Evolutionary conservation across 1,284 basidiomycete species (phyloP), one percentile per base, ranked within the genome.

Genomic region (Stereum hirsutum): DNA sequence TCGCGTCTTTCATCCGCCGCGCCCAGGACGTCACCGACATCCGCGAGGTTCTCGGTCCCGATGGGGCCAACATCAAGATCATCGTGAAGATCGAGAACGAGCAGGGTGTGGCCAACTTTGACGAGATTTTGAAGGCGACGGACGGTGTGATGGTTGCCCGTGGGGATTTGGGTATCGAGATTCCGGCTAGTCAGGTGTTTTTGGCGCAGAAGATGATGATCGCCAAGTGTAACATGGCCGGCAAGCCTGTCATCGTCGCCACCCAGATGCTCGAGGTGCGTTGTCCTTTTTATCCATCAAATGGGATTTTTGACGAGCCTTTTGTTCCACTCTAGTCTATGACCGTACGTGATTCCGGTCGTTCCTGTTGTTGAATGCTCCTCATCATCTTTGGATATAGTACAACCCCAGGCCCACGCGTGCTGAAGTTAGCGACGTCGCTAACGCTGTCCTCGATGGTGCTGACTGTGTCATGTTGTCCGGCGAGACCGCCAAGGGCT

Each of bases 181-280:
- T 97, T 54, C 96, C 96, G 21, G 93, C 94, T 36, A 89, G 85
- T 57, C 94, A 97, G 61, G 94, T 98, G 39, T 97, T 98, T 75
- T 74, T 96, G 59, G 94, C 94, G 19, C 94, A 98, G 65, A 98
- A 98, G 73, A 97, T 97, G 94, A 98, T 98, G 92, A 98, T 97
- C 56, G 81, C 93, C 51, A 97, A 97, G 72, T 96, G 92, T 72
- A 96, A 95, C 73, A 85, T 93, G 55, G 83, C 79, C 44, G 93
- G 93, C 57, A 97, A 99, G 74, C 94, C 96, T 42, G 89, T 91
- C 58, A 99, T 99, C 60, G 96, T 96, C 55, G 96, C 96, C 17
- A 99, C 96, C 15, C 96, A 99, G 68, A 99, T 99, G 96, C 84
- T 99, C 55, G 96, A 99, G 75, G 86, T 87, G 55, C 57, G 74